These are phyloP conservation scores for Entophlyctis luteolus DNA, from an alignment of 192 early-diverging fungal genomes.

Conservation along the genomic window DNA sequence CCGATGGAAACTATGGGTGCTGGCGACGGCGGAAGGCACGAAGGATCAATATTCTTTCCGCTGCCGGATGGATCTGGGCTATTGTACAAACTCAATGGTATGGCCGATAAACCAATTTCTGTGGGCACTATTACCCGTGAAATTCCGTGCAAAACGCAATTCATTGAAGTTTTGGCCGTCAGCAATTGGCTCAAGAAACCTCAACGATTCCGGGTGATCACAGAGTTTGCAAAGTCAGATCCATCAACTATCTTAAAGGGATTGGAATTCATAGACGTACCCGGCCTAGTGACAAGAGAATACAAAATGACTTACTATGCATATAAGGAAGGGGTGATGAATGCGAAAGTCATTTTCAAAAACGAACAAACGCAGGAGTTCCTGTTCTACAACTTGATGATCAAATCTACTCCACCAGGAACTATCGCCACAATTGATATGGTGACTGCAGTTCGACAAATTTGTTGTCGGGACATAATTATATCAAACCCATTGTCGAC, in stretches of 20 bases:
- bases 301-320: constrained; percentile 61
- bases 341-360: constrained; percentile 52
- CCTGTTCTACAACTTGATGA: constrained; percentile 48
- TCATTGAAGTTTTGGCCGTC: constrained; percentile 48
- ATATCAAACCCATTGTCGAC: constrained; percentile 50
- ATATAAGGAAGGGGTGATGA: constrained; percentile 54
- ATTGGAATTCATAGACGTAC: constrained; percentile 57
- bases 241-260: constrained; percentile 54
- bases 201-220: constrained; percentile 50
- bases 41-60: constrained; percentile 61
- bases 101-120: constrained; percentile 51
- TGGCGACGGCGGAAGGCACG: constrained; percentile 55
- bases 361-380: constrained; percentile 61
- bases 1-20: constrained; percentile 46
- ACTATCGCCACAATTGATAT: constrained; percentile 50
- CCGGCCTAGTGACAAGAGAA: constrained; percentile 43
- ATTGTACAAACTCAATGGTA: constrained; percentile 58
- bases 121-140: constrained; percentile 51
- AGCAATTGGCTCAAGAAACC: constrained; percentile 55
- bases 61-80: constrained; percentile 57
- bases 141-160: constrained; percentile 54
- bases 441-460: constrained; percentile 41
- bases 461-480: constrained; percentile 32
- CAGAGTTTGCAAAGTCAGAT: constrained; percentile 55
- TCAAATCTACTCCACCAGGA: constrained; percentile 53